Percentiles rank a stretch among this genome's conserved stretches.
phyloP scores from a whole-genome alignment of 2,329 filamentous ascomycete species.

The Fusarium udum region DNA sequence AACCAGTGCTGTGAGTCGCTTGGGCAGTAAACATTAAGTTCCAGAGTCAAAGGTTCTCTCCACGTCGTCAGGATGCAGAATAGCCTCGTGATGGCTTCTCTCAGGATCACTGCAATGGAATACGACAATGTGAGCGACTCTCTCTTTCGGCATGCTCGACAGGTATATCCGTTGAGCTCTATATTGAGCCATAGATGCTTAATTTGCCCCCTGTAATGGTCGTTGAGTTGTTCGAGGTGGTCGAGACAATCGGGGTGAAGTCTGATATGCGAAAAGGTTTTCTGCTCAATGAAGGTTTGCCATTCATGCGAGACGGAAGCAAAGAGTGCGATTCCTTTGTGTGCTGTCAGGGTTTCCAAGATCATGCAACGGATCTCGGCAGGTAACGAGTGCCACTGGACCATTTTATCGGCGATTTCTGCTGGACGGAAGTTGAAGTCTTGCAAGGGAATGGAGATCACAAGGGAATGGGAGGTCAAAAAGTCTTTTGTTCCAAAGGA shows the following conservation, averaged over 20 bases:
- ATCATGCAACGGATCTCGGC: conserved; percentile 8
- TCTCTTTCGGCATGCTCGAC: background rate
- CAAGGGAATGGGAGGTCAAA: too few relatives aligned
- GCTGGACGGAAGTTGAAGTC: too few relatives aligned
- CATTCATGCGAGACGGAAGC: conserved; percentile 17
- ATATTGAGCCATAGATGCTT: conserved; percentile 29
- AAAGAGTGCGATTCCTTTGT: background rate
- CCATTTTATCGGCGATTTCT: background rate
- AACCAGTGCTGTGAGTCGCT: conserved; percentile 34
- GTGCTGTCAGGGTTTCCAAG: background rate
- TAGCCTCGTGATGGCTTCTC: background rate
- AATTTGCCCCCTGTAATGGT: background rate
- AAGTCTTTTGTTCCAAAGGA: background rate
- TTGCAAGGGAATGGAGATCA: too few relatives aligned
- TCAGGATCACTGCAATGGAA: background rate
- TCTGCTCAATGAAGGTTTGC: background rate
- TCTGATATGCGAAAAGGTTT: background rate
- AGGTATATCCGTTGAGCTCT: conserved; percentile 18
- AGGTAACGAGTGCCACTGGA: conserved; percentile 3
- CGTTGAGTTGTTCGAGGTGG: background rate
- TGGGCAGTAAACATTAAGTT: conserved; percentile 17
- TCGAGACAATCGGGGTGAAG: conserved; percentile 2
- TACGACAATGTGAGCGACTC: background rate
- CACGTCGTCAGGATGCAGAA: conserved; percentile 12
- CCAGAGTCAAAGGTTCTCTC: background rate